Conservation (phyloP, 2,329 filamentous ascomycete genomes). For the Venturiaceae sp. region DNA sequence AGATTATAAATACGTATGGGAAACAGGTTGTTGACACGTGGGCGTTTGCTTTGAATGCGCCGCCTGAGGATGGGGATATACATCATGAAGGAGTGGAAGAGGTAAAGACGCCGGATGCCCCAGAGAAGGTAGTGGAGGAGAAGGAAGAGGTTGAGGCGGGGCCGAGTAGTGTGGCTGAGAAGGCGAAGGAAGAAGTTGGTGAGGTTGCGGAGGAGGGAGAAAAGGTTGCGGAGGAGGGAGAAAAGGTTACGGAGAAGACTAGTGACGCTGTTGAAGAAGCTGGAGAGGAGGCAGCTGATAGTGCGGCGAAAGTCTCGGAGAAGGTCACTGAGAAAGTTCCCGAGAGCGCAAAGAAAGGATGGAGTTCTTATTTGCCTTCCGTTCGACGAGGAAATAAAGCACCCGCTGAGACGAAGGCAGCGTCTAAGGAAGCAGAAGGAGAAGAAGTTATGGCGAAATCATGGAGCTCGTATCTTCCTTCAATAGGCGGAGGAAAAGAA, state of each 20-base stretch:
- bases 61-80: conserved; percentile 20
- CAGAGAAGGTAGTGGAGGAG: conserved; percentile 14
- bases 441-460: not conserved
- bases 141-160: conserved; percentile 17
- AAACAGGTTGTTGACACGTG: conserved; percentile 40
- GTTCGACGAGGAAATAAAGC: conserved; percentile 12
- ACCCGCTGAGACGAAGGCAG: conserved; percentile 1
- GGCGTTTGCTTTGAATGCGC: conserved; percentile 37
- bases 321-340: conserved; percentile 6
- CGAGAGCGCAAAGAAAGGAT: conserved; percentile 10
- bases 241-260: not conserved
- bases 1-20: conserved; percentile 41
- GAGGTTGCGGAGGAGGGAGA: conserved; percentile 6
- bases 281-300: not conserved
- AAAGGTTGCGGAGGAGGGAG: conserved; percentile 6
- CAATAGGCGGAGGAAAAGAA: not conserved
- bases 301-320: not conserved
- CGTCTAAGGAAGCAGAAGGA: not conserved
- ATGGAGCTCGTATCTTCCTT: conserved; percentile 11
- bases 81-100: conserved; percentile 10
- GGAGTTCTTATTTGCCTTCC: conserved; percentile 28
- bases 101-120: conserved; percentile 10
- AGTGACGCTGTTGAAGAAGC: conserved; percentile 3
- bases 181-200: conserved; percentile 5
- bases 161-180: not conserved